Conservation (phyloP, 2,329 filamentous ascomycete genomes). For the Tothia fuscella region DNA sequence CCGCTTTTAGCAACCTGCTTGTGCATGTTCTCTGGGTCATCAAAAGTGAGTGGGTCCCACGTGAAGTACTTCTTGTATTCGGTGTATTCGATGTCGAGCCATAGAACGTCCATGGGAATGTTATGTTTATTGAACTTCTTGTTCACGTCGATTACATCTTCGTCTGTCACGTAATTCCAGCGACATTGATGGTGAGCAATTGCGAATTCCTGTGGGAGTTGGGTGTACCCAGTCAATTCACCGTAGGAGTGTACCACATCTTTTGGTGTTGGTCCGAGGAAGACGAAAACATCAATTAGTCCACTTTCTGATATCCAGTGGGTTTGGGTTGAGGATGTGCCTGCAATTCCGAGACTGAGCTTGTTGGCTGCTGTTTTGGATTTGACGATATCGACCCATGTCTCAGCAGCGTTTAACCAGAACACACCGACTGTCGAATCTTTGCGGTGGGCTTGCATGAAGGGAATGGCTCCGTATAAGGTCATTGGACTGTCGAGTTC, state of each 20-base stretch:
- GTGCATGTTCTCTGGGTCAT: conserved; percentile 75
- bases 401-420: conserved; percentile 95
- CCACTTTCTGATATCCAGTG: conserved; percentile 97
- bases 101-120: conserved; percentile 97
- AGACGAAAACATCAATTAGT: conserved; percentile 82
- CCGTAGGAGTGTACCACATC: conserved; percentile 74
- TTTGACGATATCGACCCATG: conserved; percentile 93
- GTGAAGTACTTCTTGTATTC: conserved; percentile 98
- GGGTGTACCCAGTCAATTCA: conserved; percentile 82
- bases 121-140: conserved; percentile 89
- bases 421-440: conserved; percentile 91
- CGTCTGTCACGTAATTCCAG: conserved; percentile 97
- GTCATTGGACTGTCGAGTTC: conserved; percentile 97
- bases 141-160: conserved; percentile 94
- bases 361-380: conserved; percentile 61
- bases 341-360: conserved; percentile 56
- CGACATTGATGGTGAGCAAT: conserved; percentile 95
- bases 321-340: conserved; percentile 68
- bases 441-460: conserved; percentile 95
- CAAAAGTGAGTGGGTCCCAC: conserved; percentile 83
- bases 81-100: conserved; percentile 96
- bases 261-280: conserved; percentile 76
- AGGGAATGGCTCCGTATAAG: conserved; percentile 89
- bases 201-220: conserved; percentile 83
- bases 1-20: conserved; percentile 75